A percentile compares a stretch with the other conserved stretches of the same genome.
Conservation (phyloP, 306 rosid genomes). For the Purshia tridentata region DNA sequence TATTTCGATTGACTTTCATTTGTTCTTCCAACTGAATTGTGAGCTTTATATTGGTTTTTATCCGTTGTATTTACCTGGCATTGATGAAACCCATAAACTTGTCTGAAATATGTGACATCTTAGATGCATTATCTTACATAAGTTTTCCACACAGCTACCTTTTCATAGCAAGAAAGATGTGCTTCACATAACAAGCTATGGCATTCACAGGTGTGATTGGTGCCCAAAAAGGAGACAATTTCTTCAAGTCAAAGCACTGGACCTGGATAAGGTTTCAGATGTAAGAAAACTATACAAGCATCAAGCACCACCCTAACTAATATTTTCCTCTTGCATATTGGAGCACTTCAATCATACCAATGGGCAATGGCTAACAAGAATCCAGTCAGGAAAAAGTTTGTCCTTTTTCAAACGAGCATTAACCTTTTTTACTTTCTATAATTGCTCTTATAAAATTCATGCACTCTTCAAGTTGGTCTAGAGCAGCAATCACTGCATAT, state of each 20-base stretch:
- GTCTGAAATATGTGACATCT: neutral
- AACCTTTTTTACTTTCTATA: neutral
- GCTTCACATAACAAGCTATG: neutral
- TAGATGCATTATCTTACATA: neutral
- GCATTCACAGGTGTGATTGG: too few relatives aligned
- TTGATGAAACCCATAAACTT: neutral
- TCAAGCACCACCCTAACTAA: neutral
- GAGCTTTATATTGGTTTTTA: neutral
- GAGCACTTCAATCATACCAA: neutral
- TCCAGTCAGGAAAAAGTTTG: neutral
- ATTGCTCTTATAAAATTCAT: neutral
- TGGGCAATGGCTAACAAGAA: neutral
- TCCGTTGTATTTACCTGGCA: neutral
- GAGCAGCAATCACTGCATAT: neutral
- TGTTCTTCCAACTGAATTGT: neutral
- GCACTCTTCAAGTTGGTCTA: neutral
- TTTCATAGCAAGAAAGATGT: neutral
- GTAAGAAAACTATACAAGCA: neutral
- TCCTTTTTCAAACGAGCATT: conserved; percentile 1
- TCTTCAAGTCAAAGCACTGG: neutral
- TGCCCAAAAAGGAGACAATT: neutral
- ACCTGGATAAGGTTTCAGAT: neutral
- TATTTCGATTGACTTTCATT: neutral
- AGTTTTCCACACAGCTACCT: too few relatives aligned
- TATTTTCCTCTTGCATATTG: neutral